Base-by-base conservation (phyloP, 1,139 yeast species). In the Pichia sp. region DNA sequence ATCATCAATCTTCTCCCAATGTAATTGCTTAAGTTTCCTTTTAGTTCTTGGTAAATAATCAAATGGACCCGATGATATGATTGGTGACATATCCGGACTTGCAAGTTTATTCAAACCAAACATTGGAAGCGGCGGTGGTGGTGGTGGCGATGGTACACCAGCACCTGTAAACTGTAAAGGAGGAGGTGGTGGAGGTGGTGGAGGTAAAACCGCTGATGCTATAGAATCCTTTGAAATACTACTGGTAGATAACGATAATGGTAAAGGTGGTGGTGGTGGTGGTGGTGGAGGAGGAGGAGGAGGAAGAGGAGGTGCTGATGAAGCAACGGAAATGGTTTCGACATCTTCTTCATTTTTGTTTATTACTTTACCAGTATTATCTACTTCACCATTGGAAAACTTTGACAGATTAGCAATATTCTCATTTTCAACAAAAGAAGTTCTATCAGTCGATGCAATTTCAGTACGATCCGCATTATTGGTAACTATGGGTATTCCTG, bases 1-100 rank as follows among this genome's bases (percentile, higher is more conserved):
- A 39, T 62, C 65, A 32, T 84, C 92, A 47, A 84, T 69, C 57
- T 83, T 84, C 54, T 85, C 94, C 94, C 94, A 85, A 58, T 85
- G 95, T 53, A 84, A 68, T 61, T 84, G 95, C 60, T 84, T 84
- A 64, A 84, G 69, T 70, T 81, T 83, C 66, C 75, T 79, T 68
- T 82, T 82, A 25, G 95, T 90, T 56, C 90, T 73, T 39, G 90
- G 90, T 54, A 76, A 74, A 43, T 69, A 69, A 42, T 78, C 86
- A 55, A 78, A 78, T 41, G 79, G 70, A 43, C 58, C 59, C 3
- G 62, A 52, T 23, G 72, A 69, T 22, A 71, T 60, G 4, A 66
- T 50, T 5, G 67, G 63, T 6, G 67, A 60, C 3, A 49, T 48
- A 4, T 53, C 48, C 1, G 59, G 58, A 47, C 12, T 60, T 53